Percentiles rank a stretch among this genome's conserved stretches.
Conservation (phyloP, 2,329 filamentous ascomycete species). For the Epichloe elymi region DNA sequence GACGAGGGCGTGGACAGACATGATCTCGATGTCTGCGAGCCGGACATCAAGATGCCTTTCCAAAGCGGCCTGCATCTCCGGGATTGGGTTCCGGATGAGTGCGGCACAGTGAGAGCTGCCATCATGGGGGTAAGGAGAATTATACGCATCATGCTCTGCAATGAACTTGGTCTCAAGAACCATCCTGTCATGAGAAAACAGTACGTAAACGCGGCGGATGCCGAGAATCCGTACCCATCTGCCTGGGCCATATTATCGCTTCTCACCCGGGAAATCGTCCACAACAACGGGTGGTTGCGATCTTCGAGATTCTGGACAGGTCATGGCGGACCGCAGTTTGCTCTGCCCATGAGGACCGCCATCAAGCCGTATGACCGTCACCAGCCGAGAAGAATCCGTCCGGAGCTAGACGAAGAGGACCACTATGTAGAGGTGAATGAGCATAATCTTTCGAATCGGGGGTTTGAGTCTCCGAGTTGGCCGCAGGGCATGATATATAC, state of each 20-base stretch:
- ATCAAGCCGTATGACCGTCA: conserved; percentile 2
- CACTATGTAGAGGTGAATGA: not conserved
- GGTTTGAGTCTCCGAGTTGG: not conserved
- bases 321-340: conserved; percentile 8
- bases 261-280: not conserved
- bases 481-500: not conserved
- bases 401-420: not conserved
- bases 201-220: not conserved
- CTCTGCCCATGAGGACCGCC: conserved; percentile 8
- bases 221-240: not conserved
- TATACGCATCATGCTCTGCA: conserved; percentile 7
- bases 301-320: conserved; percentile 5
- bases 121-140: conserved; percentile 6
- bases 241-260: conserved; percentile 1
- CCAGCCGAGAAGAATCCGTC: not conserved
- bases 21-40: not conserved
- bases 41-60: not conserved
- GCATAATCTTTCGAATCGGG: not conserved
- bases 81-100: conserved; percentile 8
- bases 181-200: conserved; percentile 4
- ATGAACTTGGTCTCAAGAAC: conserved; percentile 8
- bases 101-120: not conserved
- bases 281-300: not conserved
- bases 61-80: conserved; percentile 2
- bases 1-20: not conserved